These are phyloP conservation scores for Austroboletus niveus DNA, from an alignment of 1,284 basidiomycete genomes.

Conservation along the genomic window DNA sequence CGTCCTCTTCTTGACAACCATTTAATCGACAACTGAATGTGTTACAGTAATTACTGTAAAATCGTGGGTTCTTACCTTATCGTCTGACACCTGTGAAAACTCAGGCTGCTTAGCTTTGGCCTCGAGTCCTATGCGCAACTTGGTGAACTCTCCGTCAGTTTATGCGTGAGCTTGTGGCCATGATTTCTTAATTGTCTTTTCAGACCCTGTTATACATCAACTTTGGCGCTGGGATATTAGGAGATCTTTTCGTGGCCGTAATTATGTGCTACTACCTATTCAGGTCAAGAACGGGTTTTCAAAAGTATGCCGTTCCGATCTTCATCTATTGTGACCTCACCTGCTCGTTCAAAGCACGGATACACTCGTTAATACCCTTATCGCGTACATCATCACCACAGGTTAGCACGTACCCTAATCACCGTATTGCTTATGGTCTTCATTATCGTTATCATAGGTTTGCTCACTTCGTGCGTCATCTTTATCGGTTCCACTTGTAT, in stretches of 20 bases:
- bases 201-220: conserved; percentile 43
- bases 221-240: conserved; percentile 40
- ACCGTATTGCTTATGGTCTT: background rate
- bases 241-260: conserved; percentile 44
- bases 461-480: conserved; percentile 14
- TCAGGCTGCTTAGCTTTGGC: conserved; percentile 32
- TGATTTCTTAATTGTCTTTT: conserved; percentile 1
- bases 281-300: conserved; percentile 42
- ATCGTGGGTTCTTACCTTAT: conserved; percentile 32
- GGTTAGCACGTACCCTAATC: conserved; percentile 26
- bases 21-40: background rate
- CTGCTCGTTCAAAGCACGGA: conserved; percentile 37
- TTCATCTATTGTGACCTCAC: background rate
- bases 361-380: conserved; percentile 40
- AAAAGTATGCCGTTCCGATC: conserved; percentile 27
- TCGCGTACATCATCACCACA: conserved; percentile 47
- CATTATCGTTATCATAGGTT: conserved; percentile 1
- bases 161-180: background rate
- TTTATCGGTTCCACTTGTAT: background rate
- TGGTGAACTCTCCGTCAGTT: conserved; percentile 36
- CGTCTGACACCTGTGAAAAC: background rate
- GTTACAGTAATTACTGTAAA: conserved; percentile 42
- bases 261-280: conserved; percentile 42
- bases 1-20: background rate
- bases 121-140: conserved; percentile 34